Evolutionary conservation across 1,139 yeast species (phyloP).

Genomic region (Hansenula sp.): DNA sequence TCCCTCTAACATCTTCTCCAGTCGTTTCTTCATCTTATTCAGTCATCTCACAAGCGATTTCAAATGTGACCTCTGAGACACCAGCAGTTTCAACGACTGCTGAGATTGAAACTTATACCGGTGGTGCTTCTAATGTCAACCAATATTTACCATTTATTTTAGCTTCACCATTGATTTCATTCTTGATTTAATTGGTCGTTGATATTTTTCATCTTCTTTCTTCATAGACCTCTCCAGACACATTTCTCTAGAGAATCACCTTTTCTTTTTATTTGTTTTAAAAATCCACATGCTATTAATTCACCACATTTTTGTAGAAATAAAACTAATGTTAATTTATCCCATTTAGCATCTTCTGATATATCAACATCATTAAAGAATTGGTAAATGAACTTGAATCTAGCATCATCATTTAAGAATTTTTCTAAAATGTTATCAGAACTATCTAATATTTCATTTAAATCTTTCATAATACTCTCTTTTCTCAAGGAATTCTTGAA

Average conservation of each 20-base stretch:
- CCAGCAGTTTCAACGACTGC: background rate
- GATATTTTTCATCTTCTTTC: background rate
- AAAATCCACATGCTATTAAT: slow-evolving; percentile 47
- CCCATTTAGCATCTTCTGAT: slow-evolving; percentile 40
- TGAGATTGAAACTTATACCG: background rate
- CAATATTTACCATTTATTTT: background rate
- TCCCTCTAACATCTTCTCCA: too few relatives aligned
- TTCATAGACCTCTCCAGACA: slow-evolving; percentile 52
- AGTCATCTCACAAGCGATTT: too few relatives aligned
- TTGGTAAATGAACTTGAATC: slow-evolving; percentile 19
- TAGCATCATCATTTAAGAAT: slow-evolving; percentile 14
- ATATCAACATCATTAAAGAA: slow-evolving; percentile 20
- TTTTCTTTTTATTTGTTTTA: slow-evolving; percentile 41
- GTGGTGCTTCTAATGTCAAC: background rate
- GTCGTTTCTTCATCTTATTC: too few relatives aligned
- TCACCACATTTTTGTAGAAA: slow-evolving; percentile 57
- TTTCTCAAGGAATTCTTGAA: slow-evolving; percentile 55
- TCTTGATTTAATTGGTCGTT: background rate
- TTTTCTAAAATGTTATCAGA: slow-evolving; percentile 17
- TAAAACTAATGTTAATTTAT: slow-evolving; percentile 45
- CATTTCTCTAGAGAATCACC: slow-evolving; percentile 53
- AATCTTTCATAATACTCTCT: slow-evolving; percentile 30
- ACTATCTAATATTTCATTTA: slow-evolving; percentile 25
- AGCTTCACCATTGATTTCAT: background rate
- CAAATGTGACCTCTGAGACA: too few relatives aligned